phyloP scores from a whole-genome alignment of 331 rosid species.

The Acacia pycnantha region DNA sequence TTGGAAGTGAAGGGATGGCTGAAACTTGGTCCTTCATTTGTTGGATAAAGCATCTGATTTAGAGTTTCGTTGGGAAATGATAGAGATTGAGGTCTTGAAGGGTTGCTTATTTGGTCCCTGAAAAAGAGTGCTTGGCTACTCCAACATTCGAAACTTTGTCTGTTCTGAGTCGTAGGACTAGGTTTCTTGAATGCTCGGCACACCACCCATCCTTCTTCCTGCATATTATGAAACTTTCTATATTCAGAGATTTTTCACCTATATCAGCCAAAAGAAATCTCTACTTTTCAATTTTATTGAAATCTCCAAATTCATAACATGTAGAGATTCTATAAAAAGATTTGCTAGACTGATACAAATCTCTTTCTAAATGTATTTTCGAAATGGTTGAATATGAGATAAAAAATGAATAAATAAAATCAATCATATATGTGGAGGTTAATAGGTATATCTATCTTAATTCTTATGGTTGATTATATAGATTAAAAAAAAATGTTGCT shows the following conservation, averaged over 20 bases:
- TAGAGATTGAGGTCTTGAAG: conserved; percentile 31
- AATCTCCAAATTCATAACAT: not conserved
- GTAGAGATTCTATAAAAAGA: no score
- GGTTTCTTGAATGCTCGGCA: conserved; percentile 87
- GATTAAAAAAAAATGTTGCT: no score
- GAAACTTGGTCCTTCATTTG: conserved; percentile 43
- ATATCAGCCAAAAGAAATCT: not conserved
- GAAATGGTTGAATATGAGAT: not conserved
- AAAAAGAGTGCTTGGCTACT: conserved; percentile 40
- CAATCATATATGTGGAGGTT: not conserved
- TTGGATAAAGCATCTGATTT: conserved; percentile 22
- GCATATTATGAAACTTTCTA: not conserved
- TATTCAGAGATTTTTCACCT: not conserved
- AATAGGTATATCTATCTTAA: not conserved
- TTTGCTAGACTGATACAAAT: no score
- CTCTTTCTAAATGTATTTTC: no score
- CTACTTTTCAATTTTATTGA: not conserved
- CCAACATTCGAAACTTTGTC: conserved; percentile 69
- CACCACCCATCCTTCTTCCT: conserved; percentile 99
- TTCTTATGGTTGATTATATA: not conserved
- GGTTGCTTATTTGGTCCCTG: conserved; percentile 37
- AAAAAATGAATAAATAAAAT: not conserved
- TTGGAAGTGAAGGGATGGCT: conserved; percentile 32
- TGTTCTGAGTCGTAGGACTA: conserved; percentile 63
- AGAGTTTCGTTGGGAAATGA: conserved; percentile 33